These are phyloP conservation scores for Phytopythium mirpurense DNA, from an alignment of 352 stramenopile genomes.

Conservation along the genomic window DNA sequence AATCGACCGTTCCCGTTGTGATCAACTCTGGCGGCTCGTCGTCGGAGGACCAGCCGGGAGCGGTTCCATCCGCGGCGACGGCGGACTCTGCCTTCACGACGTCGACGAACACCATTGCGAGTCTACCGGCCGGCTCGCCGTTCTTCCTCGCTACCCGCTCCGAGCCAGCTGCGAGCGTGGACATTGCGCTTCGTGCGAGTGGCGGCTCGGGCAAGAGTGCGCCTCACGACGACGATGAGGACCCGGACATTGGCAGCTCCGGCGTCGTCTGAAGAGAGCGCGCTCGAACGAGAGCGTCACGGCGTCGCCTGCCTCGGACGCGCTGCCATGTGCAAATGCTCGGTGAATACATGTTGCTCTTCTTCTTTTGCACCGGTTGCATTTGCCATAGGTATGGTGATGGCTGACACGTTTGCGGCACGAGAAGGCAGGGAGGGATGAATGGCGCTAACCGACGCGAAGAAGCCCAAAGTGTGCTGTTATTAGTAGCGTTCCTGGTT, in stretches of 20 bases:
- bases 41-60: slow-evolving; percentile 15
- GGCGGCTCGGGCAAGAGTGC: neutral
- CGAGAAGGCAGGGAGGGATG: too few relatives aligned
- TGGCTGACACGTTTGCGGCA: neutral
- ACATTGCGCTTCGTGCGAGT: neutral
- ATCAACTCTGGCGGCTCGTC: slow-evolving; percentile 14
- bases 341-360: neutral
- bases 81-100: slow-evolving; percentile 13
- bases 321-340: too few relatives aligned
- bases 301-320: neutral
- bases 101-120: slow-evolving; percentile 12
- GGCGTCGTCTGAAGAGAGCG: slow-evolving; percentile 1
- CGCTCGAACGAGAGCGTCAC: neutral
- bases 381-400: too few relatives aligned
- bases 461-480: neutral
- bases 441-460: too few relatives aligned
- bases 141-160: slow-evolving; percentile 28
- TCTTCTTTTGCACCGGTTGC: neutral
- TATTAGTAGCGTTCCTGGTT: neutral
- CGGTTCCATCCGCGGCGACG: neutral
- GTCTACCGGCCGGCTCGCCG: slow-evolving; percentile 18
- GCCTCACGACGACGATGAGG: neutral
- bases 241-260: neutral
- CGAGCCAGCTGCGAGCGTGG: slow-evolving; percentile 6
- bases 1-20: slow-evolving; percentile 16